These are phyloP conservation scores for Sabuloglossum arenarium DNA, from an alignment of 495 filamentous ascomycete genomes.

Conservation along the genomic window DNA sequence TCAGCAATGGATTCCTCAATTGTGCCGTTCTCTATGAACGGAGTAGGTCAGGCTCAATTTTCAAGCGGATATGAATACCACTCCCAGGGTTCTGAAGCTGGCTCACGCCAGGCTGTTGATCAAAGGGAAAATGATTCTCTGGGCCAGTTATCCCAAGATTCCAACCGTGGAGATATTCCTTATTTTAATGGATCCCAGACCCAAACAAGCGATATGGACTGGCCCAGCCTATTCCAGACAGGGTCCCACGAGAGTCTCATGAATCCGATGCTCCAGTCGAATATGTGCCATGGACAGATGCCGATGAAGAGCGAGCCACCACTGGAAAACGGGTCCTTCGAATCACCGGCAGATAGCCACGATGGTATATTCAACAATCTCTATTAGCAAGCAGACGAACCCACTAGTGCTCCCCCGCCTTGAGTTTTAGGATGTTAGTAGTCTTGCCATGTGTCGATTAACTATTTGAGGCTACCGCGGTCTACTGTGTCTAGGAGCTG, in stretches of 20 bases:
- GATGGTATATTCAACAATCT: conserved; percentile 12
- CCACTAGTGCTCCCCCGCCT: background rate
- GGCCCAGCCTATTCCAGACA: conserved; percentile 54
- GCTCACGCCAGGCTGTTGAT: background rate
- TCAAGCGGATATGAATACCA: background rate
- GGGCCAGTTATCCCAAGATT: background rate
- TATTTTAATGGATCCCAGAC: background rate
- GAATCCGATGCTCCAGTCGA: conserved; percentile 28
- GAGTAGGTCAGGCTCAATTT: background rate
- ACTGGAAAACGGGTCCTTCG: conserved; percentile 7
- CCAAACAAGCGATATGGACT: conserved; percentile 28
- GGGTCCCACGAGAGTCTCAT: conserved; percentile 39
- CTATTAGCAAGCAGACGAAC: background rate
- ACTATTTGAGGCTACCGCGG: background rate
- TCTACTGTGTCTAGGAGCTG: too few relatives aligned
- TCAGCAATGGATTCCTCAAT: conserved; percentile 6
- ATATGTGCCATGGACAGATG: conserved; percentile 24
- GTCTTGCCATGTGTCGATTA: background rate
- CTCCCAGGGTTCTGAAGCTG: background rate
- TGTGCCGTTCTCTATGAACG: conserved; percentile 29
- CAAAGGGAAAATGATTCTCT: background rate
- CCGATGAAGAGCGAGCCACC: conserved; percentile 25
- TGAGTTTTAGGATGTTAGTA: background rate
- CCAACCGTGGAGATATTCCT: background rate
- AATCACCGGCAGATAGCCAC: conserved; percentile 9